Conservation (phyloP, 2,329 filamentous ascomycete genomes). For the Zymoseptoria passerinii region DNA sequence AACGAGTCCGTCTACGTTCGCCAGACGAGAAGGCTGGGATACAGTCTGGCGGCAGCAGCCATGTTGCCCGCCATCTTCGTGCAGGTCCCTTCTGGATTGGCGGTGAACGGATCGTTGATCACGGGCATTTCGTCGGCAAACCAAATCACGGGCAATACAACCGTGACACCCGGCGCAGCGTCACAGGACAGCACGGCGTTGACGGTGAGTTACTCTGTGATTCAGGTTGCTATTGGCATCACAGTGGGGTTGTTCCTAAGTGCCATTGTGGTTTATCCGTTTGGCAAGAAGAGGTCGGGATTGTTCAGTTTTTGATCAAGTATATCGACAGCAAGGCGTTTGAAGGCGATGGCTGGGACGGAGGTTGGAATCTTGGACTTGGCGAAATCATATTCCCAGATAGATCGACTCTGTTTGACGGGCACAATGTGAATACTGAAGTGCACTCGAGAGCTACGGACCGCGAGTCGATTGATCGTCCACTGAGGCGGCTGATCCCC, state of each 20-base stretch:
- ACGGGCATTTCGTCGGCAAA: constrained; percentile 50
- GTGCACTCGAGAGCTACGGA: not conserved
- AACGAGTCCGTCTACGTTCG: constrained; percentile 24
- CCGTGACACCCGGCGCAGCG: constrained; percentile 19
- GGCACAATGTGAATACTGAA: not conserved
- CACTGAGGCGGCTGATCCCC: not conserved
- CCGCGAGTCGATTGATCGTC: not conserved
- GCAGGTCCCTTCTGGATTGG: constrained; percentile 52
- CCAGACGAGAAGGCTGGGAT: constrained; percentile 47
- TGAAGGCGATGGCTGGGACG: not conserved
- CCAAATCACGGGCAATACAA: constrained; percentile 39
- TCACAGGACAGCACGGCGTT: constrained; percentile 39
- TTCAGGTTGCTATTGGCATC: constrained; percentile 45
- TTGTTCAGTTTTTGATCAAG: constrained; percentile 32
- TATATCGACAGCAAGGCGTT: not conserved
- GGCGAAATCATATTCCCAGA: constrained; percentile 6
- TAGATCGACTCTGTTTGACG: constrained; percentile 4
- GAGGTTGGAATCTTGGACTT: not conserved
- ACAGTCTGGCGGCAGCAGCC: constrained; percentile 73
- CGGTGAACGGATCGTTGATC: constrained; percentile 50
- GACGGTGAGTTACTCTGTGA: constrained; percentile 40
- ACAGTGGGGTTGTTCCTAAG: constrained; percentile 43
- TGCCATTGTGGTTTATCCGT: constrained; percentile 42
- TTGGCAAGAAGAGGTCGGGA: constrained; percentile 41
- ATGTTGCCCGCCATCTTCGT: constrained; percentile 82